These are phyloP conservation scores for Fomitiporia mediterranea DNA, from an alignment of 1,284 basidiomycete species.

Conservation along the genomic window DNA sequence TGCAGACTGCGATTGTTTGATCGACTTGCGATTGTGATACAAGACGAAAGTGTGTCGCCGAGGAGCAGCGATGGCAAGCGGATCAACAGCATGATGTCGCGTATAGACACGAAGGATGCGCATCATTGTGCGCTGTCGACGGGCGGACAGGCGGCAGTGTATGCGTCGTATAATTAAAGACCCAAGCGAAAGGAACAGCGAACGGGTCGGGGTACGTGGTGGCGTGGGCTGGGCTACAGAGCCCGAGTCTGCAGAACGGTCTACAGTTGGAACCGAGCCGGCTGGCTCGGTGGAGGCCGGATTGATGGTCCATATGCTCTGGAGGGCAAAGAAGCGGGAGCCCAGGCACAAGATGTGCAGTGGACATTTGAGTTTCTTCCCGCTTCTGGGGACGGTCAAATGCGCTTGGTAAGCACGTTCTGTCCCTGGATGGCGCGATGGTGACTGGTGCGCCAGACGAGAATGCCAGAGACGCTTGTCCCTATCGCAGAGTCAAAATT, in stretches of 20 bases:
- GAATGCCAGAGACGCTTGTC: too few relatives aligned
- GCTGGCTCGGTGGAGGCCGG: background rate
- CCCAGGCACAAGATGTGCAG: conserved; percentile 6
- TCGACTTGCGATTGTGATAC: background rate
- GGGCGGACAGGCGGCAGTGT: conserved; percentile 2
- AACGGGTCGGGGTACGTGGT: background rate
- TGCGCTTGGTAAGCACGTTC: background rate
- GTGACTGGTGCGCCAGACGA: too few relatives aligned
- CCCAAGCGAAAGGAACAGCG: background rate
- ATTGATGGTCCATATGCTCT: conserved; percentile 3
- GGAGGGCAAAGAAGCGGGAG: background rate
- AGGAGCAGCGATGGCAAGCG: background rate
- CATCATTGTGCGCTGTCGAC: conserved; percentile 3
- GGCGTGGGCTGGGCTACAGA: background rate
- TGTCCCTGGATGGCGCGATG: background rate
- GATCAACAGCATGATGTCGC: background rate
- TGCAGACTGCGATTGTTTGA: background rate
- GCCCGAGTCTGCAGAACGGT: background rate
- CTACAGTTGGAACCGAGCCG: background rate
- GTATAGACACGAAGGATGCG: background rate
- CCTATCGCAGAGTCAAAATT: conserved; percentile 7
- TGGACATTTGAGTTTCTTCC: background rate
- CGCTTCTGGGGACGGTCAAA: background rate
- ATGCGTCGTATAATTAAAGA: background rate
- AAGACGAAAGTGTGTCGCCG: background rate